phyloP scores from a whole-genome alignment of 257 asterid species.

The Solanum chaucha region DNA sequence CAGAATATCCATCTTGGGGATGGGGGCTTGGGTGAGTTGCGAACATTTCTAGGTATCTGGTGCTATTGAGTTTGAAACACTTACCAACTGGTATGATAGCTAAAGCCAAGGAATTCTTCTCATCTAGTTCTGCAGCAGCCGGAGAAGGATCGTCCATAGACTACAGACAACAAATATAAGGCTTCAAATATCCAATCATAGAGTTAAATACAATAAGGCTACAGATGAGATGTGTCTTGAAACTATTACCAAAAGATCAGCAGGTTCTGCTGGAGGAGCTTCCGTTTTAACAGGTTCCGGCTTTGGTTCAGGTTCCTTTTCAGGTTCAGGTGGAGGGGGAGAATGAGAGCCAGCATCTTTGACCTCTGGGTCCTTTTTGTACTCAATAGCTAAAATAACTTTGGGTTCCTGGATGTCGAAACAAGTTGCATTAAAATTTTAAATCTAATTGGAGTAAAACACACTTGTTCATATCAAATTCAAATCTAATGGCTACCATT shows the following conservation, averaged over 20 bases:
- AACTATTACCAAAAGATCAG: conserved; percentile 66
- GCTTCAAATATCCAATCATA: not conserved
- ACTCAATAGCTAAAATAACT: conserved; percentile 66
- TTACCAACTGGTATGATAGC: conserved; percentile 90
- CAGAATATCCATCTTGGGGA: not conserved
- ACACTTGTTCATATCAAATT: not conserved
- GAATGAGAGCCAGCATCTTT: conserved; percentile 53
- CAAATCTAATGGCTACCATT: not conserved
- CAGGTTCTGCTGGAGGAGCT: conserved; percentile 41
- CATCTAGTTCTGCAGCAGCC: conserved; percentile 71
- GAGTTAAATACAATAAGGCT: not conserved
- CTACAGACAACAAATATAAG: conserved; percentile 21
- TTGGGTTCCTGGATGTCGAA: conserved; percentile 11
- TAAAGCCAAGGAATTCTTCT: conserved; percentile 83
- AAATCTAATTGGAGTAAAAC: not conserved
- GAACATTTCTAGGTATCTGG: not conserved
- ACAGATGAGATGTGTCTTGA: not conserved
- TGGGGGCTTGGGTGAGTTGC: not conserved
- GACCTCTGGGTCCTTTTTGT: conserved; percentile 52
- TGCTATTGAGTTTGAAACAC: not conserved
- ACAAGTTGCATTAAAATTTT: not conserved
- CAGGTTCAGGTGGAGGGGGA: conserved; percentile 38
- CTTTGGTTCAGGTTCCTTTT: conserved; percentile 23
- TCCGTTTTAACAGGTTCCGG: conserved; percentile 52
- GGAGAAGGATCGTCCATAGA: conserved; percentile 62